Percentiles rank a stretch among this genome's conserved stretches.
These are phyloP conservation scores for Chrysophaeum taylorii DNA, from an alignment of 352 stramenopile species.

Conservation along the genomic window DNA sequence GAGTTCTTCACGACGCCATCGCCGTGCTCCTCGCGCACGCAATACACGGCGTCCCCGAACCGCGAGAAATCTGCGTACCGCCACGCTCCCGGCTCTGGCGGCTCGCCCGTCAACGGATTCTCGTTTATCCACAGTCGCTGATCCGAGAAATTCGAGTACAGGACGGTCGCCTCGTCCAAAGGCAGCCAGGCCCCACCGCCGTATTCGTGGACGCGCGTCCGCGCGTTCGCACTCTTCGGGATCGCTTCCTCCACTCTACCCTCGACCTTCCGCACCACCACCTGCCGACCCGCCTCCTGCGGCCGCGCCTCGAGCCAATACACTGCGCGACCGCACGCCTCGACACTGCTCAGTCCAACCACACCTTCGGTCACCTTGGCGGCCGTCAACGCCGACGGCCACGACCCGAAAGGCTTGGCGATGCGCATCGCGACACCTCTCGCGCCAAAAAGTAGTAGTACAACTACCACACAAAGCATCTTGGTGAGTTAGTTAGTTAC, in stretches of 20 bases:
- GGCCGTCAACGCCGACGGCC: slow-evolving; percentile 39
- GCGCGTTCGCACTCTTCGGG: too few relatives aligned
- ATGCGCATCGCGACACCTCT: too few relatives aligned
- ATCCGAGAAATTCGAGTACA: slow-evolving; percentile 40
- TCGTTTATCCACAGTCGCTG: slow-evolving; percentile 31
- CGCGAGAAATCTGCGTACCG: slow-evolving; percentile 39
- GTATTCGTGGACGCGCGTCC: slow-evolving; percentile 47
- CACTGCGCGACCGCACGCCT: slow-evolving; percentile 19
- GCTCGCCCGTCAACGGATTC: too few relatives aligned
- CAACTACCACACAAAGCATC: too few relatives aligned
- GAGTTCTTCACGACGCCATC: slow-evolving; percentile 40
- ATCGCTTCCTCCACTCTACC: too few relatives aligned
- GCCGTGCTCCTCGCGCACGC: slow-evolving; percentile 41
- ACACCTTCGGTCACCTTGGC: slow-evolving; percentile 34
- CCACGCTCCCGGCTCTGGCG: too few relatives aligned
- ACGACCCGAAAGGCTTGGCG: slow-evolving; percentile 38
- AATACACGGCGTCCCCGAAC: slow-evolving; percentile 24
- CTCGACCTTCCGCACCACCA: slow-evolving; percentile 35
- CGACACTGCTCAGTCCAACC: slow-evolving; percentile 26
- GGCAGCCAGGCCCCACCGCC: slow-evolving; percentile 37
- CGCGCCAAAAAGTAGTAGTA: too few relatives aligned
- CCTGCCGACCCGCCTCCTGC: slow-evolving; percentile 39
- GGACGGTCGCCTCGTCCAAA: slow-evolving; percentile 23
- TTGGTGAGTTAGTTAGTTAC: too few relatives aligned
- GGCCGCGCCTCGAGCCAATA: slow-evolving; percentile 40